Evolutionary conservation across 257 asterid species (phyloP), one percentile per base, ranked within the genome.

Genomic region (Solanum piurae): DNA sequence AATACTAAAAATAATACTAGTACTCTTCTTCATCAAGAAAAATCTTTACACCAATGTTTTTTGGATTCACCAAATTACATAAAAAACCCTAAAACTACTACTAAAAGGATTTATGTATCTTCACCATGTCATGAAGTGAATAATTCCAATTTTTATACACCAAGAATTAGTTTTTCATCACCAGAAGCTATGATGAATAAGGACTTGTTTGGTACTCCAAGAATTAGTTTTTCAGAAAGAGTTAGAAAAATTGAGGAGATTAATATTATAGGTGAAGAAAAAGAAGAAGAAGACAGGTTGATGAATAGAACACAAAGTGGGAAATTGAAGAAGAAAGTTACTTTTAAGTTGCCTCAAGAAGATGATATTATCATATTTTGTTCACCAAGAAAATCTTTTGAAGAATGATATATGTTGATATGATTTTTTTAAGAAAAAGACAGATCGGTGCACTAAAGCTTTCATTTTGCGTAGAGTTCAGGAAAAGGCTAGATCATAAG

Each of bases 261-360:
- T 20, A 74, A 34, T 74, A 74, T 34, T 74, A 21, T 74, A 21
- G 52, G 18, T 74, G 82, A 40, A 29, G 84, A 62, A 52, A 10
- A 42, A 0, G 21, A 46, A 13, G 20, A 46, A 44, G 18, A 46
- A 12, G 46, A 46, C 25, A 80, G 85, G 1, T 13, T 83, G 72
- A 77, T 20, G 21, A 62, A 42, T 37, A 58, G 87, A 87, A 66
- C 87, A 11, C 49, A 64, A 83, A 68, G 86, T 37, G 38, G 64
- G 64, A 89, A 82, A 85, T 29, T 76, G 83, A 88, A 75, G 29
- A 91, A 90, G 88, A 89, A 86, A 86, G 93, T 91, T 76, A 87
- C 60, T 4, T 92, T 91, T 83, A 86, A 40, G 74, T 69, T 92
- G 84, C 93, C 92, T 69, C 88, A 88, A 79, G 90, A 88, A 64